Conservation (phyloP, 2,329 filamentous ascomycete species). For the Corynespora cassiicola region DNA sequence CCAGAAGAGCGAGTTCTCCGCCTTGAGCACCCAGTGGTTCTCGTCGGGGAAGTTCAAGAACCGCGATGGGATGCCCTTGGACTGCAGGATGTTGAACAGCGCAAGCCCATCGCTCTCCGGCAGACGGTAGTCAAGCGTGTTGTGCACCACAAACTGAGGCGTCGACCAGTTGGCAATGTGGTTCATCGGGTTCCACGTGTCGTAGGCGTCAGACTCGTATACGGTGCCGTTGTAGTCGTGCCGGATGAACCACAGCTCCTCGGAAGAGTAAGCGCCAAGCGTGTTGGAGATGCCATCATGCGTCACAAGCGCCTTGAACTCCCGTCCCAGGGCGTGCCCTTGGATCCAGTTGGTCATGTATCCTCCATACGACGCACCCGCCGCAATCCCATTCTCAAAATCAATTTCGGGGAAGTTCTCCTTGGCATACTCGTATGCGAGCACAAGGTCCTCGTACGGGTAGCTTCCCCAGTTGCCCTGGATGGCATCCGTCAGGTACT, state of each 20-base stretch:
- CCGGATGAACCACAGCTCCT: constrained; percentile 60
- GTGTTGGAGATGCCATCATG: constrained; percentile 84
- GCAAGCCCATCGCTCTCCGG: constrained; percentile 83
- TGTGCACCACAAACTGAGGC: constrained; percentile 89
- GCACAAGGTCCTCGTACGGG: constrained; percentile 83
- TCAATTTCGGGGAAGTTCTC: constrained; percentile 72
- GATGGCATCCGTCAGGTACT: constrained; percentile 78
- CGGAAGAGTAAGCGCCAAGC: constrained; percentile 52
- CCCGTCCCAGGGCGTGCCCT: constrained; percentile 78
- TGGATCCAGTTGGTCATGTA: constrained; percentile 80
- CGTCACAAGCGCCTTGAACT: constrained; percentile 87
- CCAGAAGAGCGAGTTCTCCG: constrained; percentile 93
- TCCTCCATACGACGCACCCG: constrained; percentile 65
- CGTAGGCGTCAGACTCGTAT: constrained; percentile 52
- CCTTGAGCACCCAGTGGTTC: constrained; percentile 83
- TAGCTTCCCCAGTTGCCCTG: constrained; percentile 82
- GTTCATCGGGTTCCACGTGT: constrained; percentile 63
- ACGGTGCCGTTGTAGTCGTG: constrained; percentile 50
- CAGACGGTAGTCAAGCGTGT: constrained; percentile 86
- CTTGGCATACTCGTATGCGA: constrained; percentile 77
- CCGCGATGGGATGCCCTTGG: constrained; percentile 74
- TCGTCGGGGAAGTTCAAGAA: constrained; percentile 83
- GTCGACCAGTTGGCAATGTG: constrained; percentile 76
- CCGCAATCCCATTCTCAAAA: constrained; percentile 71
- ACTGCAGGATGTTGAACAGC: constrained; percentile 86